Evolutionary conservation across 2,329 filamentous ascomycete species (phyloP), one percentile per base, ranked within the genome.

Genomic region (Talaromyces sp.): DNA sequence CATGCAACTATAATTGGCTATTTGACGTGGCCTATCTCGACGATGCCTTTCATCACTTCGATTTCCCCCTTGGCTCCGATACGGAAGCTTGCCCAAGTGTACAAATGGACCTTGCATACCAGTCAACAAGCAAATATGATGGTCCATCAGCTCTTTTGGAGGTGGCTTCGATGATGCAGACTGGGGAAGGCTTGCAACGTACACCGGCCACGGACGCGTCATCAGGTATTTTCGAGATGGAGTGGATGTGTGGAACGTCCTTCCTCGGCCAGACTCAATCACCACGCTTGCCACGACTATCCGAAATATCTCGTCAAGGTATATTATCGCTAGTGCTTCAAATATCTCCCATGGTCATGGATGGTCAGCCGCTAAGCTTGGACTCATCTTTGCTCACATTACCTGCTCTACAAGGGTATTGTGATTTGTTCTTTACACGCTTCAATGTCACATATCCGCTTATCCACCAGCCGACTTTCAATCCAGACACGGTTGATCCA

Each of bases 371-470:
- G 10, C 78, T 84, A 54, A 78, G 79, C n/a, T 72, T 79, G 19
- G 79, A 84, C 6, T 81, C 88, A 40, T 81, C 82, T 0, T 73
- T 88, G 0, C 74, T 89, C 2, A 83, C 82, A 0, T 74, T 84
- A 0, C 69, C 73, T 1, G 81, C 83, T 0, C 74, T 89, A 8
- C 85, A 88, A 68, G 79, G 76, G 2, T 88, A 87, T 70, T 80
- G 82, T 45, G 84, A 88, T 66, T 75, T 88, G 1, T 89, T 85
- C 75, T 89, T 88, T 72, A 82, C 80, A 0, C 80, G 83, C 2
- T 88, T 89, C 75, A 89, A 89, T 71, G 81, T 81, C 0, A 79
- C 82, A 0, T 89, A 89, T 68, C 87, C 86, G 0, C 76, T 88
- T 1, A 81, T 89, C 8, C 86, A 89, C 66, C 78, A 83, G 67